phyloP scores from a whole-genome alignment of 192 early-diverging fungal genomes.

The Gamsiella multidivaricata region DNA sequence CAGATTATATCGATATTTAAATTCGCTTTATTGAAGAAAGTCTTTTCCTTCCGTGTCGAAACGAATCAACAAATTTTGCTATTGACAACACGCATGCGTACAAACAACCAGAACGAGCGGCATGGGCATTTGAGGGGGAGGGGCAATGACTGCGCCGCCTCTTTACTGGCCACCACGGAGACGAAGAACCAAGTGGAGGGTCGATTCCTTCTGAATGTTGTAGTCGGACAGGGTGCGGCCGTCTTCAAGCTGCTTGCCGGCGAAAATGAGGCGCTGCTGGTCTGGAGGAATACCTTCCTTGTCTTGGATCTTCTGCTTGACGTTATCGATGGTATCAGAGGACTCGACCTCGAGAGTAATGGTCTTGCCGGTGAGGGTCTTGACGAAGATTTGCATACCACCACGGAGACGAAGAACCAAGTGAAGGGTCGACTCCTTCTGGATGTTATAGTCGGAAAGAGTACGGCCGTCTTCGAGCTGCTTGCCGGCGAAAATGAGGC shows the following conservation, averaged over 20 bases:
- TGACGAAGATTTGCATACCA: conserved; percentile 81
- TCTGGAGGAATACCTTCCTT: conserved; percentile 90
- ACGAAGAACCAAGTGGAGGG: conserved; percentile 81
- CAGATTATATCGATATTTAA: too few relatives aligned
- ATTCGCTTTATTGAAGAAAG: too few relatives aligned
- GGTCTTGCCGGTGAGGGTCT: conserved; percentile 96
- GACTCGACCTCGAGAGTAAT: conserved; percentile 94
- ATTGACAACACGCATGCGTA: not conserved
- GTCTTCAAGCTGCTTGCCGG: conserved; percentile 88
- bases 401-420: conserved; percentile 75
- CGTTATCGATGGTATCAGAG: conserved; percentile 81
- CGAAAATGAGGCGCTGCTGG: conserved; percentile 87
- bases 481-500: conserved; percentile 84
- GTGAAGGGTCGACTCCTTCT: conserved; percentile 78
- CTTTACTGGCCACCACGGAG: conserved; percentile 77
- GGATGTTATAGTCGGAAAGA: conserved; percentile 79
- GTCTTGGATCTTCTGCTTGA: conserved; percentile 89
- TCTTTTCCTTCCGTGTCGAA: too few relatives aligned
- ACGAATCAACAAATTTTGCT: conserved; percentile 17
- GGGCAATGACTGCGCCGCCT: not conserved
- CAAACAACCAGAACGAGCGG: not conserved
- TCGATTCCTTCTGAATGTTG: conserved; percentile 91
- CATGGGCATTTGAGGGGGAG: too few relatives aligned
- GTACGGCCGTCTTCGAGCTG: conserved; percentile 83
- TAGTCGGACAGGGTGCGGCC: conserved; percentile 80